Percentiles rank a stretch among this genome's conserved stretches.
phyloP scores from a whole-genome alignment of 495 filamentous ascomycete species.

The Trichoderma reesei region DNA sequence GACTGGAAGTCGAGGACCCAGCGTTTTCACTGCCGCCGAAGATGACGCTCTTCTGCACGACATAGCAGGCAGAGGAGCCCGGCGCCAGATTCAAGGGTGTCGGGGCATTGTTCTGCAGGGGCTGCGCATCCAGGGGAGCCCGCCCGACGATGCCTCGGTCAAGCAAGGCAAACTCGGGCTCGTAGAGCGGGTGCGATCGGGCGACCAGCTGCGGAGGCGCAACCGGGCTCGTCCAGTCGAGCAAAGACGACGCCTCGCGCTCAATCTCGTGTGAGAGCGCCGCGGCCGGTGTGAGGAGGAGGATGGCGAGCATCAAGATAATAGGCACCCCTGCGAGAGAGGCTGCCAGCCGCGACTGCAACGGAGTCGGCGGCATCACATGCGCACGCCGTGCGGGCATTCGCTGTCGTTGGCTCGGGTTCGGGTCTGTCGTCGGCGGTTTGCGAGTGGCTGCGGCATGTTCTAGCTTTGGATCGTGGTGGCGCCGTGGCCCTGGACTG shows the following conservation, averaged over 20 bases:
- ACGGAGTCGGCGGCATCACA: conserved; percentile 52
- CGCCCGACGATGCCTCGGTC: conserved; percentile 56
- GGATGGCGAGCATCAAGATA: conserved; percentile 45
- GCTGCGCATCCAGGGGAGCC: conserved; percentile 32
- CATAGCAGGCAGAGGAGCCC: conserved; percentile 39
- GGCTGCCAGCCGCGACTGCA: conserved; percentile 62
- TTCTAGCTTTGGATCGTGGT: neutral
- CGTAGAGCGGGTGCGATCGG: conserved; percentile 26
- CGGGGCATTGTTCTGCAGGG: conserved; percentile 57
- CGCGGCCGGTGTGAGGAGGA: conserved; percentile 44
- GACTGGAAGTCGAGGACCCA: neutral
- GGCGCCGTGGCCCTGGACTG: neutral
- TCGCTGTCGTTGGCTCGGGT: conserved; percentile 1
- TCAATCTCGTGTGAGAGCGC: conserved; percentile 46
- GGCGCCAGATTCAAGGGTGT: conserved; percentile 42
- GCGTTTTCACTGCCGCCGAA: conserved; percentile 12
- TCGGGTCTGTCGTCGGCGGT: neutral
- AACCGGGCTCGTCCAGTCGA: neutral
- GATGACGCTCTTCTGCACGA: conserved; percentile 19
- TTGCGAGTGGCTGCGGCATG: neutral
- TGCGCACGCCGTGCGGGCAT: conserved; percentile 28
- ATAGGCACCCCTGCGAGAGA: conserved; percentile 47
- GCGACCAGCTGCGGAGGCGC: neutral
- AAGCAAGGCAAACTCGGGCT: conserved; percentile 48
- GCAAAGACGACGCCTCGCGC: conserved; percentile 16